These are phyloP conservation scores for Chalciporus chontae DNA, from an alignment of 768 basidiomycete species.

Conservation along the genomic window DNA sequence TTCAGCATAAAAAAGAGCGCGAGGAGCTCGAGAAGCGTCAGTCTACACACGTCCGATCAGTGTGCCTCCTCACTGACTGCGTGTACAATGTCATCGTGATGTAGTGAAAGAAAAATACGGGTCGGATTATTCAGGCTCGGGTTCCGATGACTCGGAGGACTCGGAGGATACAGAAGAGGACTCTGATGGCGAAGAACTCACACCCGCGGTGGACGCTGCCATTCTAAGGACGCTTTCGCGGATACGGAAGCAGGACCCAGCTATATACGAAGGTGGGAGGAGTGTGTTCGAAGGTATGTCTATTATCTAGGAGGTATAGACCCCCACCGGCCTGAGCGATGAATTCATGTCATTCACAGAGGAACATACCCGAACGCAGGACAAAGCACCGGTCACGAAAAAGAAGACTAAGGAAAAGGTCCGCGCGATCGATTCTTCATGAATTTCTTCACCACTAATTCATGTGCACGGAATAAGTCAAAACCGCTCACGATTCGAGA, in stretches of 20 bases:
- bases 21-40: constrained; percentile 78
- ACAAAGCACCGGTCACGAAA: constrained; percentile 21
- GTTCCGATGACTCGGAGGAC: neutral
- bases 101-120: constrained; percentile 87
- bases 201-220: constrained; percentile 89
- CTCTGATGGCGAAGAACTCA: constrained; percentile 92
- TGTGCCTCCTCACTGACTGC: neutral
- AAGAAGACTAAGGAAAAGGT: constrained; percentile 52
- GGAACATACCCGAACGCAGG: constrained; percentile 51
- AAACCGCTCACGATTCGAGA: constrained; percentile 78
- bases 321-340: neutral
- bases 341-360: constrained; percentile 39
- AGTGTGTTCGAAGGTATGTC: constrained; percentile 76
- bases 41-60: constrained; percentile 24
- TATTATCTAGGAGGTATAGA: neutral
- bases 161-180: constrained; percentile 74
- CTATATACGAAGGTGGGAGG: constrained; percentile 71
- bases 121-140: constrained; percentile 51
- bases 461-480: constrained; percentile 34
- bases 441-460: constrained; percentile 2
- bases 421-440: constrained; percentile 1
- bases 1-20: constrained; percentile 76
- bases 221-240: constrained; percentile 86
- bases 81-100: neutral
- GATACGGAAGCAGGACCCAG: constrained; percentile 79